Evolutionary conservation across 805 yeast species (phyloP), one percentile per base, ranked within the genome.

Genomic region (Blastobotrys mokoenaii): DNA sequence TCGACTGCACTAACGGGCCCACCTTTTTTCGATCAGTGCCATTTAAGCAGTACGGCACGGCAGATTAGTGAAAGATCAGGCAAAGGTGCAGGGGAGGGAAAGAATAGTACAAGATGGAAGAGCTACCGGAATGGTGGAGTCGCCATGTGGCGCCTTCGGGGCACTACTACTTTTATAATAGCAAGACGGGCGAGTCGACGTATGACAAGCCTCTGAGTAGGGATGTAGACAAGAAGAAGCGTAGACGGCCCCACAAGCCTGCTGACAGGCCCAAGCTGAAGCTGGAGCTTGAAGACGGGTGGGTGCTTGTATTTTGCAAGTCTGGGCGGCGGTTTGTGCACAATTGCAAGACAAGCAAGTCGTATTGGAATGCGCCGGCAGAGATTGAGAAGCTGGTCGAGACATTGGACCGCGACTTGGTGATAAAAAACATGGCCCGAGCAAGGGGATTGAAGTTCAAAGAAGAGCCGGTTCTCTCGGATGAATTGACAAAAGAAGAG

Each of bases 271-370:
- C 56, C 10, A 48, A 45, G 18, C 38, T 49, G 41, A 48, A 54
- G 49, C 20, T 51, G 9, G 40, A 38, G 15, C 18, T 55, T n/a
- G 18, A 46, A 1, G 57, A 64, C 16, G 22, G 27, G 3, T 76
- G 79, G 79, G 32, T 46, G 2, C 46, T 74, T n/a, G 63, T 73
- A 1, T 59, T 75, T 17, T 61, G 70, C 12, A 58, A 60, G 17
- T 56, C 62, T 7, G 80, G 79, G 0, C 45, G 64, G 2, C 68
- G 72, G 46, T 73, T 67, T 54, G 73, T 65, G 39, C 56, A 66
- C 46, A 64, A 72, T 50, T 33, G 27, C 1, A 45, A 35, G 2
- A 57, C 66, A 1, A 49, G 55, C 7, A 47, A 46, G 34, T 65
- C 72, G 1, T 44, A 49, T 3, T 70, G 76, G 74, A 44, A 48